A percentile compares a stretch with the other conserved stretches of the same genome.
Evolutionary conservation across 2,329 filamentous ascomycete genomes (phyloP).

Genomic region (Nectriaceae sp.): DNA sequence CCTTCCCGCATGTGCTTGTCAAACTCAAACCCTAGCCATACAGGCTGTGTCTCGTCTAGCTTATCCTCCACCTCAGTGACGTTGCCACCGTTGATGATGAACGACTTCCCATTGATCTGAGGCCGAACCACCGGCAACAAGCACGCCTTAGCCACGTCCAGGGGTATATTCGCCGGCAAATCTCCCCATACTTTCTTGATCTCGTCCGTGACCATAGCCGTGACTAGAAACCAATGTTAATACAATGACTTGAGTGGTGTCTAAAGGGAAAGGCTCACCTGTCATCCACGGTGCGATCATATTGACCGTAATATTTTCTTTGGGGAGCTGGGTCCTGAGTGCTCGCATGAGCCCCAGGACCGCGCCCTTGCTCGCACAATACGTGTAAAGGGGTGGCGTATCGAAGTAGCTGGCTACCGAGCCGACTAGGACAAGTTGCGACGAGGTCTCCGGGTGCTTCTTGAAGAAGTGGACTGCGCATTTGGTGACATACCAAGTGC

Average conservation of each 20-base stretch:
- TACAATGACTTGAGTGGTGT: background rate
- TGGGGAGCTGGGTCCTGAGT: slow-evolving; percentile 1
- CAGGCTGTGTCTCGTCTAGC: slow-evolving; percentile 4
- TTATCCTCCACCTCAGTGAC: slow-evolving; percentile 9
- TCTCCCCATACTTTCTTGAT: slow-evolving; percentile 3
- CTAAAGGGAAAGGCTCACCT: background rate
- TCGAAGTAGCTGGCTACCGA: slow-evolving; percentile 8
- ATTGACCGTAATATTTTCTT: slow-evolving; percentile 9
- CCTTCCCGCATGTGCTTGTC: slow-evolving; percentile 7
- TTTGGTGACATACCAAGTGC: slow-evolving; percentile 6
- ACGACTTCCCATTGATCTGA: slow-evolving; percentile 7
- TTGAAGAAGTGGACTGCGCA: slow-evolving; percentile 10
- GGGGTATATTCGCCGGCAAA: slow-evolving; percentile 4
- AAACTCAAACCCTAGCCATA: slow-evolving; percentile 4
- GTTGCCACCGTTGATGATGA: slow-evolving; percentile 6
- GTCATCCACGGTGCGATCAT: slow-evolving; percentile 14
- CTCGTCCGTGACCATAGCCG: slow-evolving; percentile 5
- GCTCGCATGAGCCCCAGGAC: slow-evolving; percentile 9
- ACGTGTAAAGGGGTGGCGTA: slow-evolving; percentile 8
- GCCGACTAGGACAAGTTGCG: slow-evolving; percentile 6
- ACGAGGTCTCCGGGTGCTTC: slow-evolving; percentile 10
- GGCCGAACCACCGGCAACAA: slow-evolving; percentile 1
- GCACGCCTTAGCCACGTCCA: slow-evolving; percentile 6
- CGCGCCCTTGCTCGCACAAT: slow-evolving; percentile 8
- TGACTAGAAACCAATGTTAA: slow-evolving; percentile 1